Conservation (phyloP, 106 monocot species). For the Platanthera zijinensis region DNA sequence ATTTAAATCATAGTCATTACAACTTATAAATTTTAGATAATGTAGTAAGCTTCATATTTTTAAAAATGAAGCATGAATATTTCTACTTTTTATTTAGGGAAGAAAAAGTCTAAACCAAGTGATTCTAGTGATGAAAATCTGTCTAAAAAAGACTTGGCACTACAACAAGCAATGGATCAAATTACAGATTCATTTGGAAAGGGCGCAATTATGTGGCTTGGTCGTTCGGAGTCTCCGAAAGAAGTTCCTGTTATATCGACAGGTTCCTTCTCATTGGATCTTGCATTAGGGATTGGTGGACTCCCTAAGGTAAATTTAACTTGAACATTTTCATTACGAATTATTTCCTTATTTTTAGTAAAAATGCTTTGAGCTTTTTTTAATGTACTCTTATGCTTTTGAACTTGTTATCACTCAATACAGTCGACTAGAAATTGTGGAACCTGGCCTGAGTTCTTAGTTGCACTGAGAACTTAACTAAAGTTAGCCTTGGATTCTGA, state of each 20-base stretch:
- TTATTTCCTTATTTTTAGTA: no score
- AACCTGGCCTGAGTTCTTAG: no score
- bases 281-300: conserved; percentile 91
- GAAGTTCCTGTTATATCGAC: conserved; percentile 92
- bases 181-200: conserved; percentile 89
- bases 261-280: conserved; percentile 80
- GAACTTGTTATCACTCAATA: no score
- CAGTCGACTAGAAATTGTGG: no score
- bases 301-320: conserved; percentile 78
- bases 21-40: not conserved
- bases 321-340: not conserved
- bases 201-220: conserved; percentile 99
- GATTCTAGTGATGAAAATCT: conserved; percentile 70
- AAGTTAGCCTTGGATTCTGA: no score
- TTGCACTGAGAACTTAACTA: no score
- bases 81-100: conserved; percentile 24
- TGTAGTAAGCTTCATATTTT: not conserved
- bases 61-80: not conserved
- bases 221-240: conserved; percentile 52
- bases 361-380: no score
- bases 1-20: not conserved
- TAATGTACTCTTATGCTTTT: no score
- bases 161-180: conserved; percentile 87
- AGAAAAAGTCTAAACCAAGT: conserved; percentile 50
- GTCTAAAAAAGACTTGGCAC: conserved; percentile 80